Conservation (phyloP, 208 protist genomes). For the Acanthamoeba polyphaga region DNA sequence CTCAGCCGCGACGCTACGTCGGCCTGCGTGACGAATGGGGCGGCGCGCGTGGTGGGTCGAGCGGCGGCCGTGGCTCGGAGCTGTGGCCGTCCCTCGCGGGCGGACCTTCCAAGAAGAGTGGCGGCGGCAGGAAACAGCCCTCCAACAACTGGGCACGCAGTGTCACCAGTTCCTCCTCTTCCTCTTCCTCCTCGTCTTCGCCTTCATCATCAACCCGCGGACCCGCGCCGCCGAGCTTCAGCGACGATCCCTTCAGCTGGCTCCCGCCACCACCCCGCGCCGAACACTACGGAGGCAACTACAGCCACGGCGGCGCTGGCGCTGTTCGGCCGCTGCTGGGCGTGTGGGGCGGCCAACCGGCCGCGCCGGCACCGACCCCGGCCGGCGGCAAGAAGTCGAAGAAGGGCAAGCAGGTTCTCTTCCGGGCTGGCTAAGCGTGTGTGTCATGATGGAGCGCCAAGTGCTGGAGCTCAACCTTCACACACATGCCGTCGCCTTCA, state of each 20-base stretch:
- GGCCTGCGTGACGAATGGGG: neutral
- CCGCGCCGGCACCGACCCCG: neutral
- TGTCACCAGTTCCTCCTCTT: neutral
- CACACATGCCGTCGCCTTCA: too few relatives aligned
- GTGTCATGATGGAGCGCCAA: too few relatives aligned
- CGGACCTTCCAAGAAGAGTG: neutral
- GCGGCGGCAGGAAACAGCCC: neutral
- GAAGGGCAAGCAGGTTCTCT: conserved; percentile 27
- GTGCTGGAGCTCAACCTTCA: too few relatives aligned
- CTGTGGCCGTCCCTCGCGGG: neutral
- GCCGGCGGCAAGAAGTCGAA: neutral
- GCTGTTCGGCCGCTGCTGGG: neutral
- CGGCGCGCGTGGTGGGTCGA: neutral
- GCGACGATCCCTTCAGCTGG: conserved; percentile 6
- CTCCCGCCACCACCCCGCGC: neutral
- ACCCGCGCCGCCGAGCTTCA: neutral
- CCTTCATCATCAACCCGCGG: neutral
- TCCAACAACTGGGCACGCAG: neutral
- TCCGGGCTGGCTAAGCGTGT: neutral
- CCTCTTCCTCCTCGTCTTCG: neutral
- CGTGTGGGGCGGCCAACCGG: neutral
- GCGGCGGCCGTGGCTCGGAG: neutral
- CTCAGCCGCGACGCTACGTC: neutral
- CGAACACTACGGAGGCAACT: neutral
- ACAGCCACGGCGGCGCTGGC: neutral